A percentile compares a stretch with the other conserved stretches of the same genome.
Conservation (phyloP, 2,329 filamentous ascomycete genomes). For the Parafenestella ontariensis region DNA sequence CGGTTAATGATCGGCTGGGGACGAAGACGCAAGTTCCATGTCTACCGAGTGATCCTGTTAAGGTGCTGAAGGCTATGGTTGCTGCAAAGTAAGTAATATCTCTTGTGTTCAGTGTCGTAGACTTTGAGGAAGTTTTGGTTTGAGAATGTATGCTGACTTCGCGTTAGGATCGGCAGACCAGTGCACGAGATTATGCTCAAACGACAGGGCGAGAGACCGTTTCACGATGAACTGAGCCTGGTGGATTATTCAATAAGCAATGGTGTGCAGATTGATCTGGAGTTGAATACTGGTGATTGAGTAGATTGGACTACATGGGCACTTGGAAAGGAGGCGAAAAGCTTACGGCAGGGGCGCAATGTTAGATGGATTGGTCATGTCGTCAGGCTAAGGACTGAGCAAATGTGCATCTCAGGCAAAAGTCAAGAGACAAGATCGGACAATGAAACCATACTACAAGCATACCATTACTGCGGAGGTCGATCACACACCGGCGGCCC, state of each 20-base stretch:
- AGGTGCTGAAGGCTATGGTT: conserved; percentile 89
- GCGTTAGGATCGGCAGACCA: conserved; percentile 73
- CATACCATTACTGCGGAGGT: conserved; percentile 15
- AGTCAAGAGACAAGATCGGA: not conserved
- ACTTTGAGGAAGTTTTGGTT: no score
- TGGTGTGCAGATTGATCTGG: conserved; percentile 70
- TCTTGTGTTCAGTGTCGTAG: no score
- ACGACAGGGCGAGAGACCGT: conserved; percentile 88
- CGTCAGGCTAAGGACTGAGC: not conserved
- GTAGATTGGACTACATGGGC: not conserved
- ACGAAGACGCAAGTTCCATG: conserved; percentile 96
- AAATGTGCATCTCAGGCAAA: not conserved
- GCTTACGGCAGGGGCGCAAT: not conserved
- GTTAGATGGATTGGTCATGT: not conserved
- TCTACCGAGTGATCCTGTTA: conserved; percentile 81
- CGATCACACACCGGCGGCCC: conserved; percentile 37
- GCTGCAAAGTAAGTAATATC: conserved; percentile 65
- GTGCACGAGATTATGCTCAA: conserved; percentile 92
- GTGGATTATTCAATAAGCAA: conserved; percentile 95
- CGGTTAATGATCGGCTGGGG: conserved; percentile 92
- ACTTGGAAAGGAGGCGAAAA: not conserved
- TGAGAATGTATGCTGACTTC: not conserved
- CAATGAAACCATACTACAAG: not conserved
- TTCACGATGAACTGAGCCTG: conserved; percentile 87
- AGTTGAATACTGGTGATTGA: conserved; percentile 47